Evolutionary conservation across 2,329 filamentous ascomycete species (phyloP).

Genomic region (Fusarium incarnatum): DNA sequence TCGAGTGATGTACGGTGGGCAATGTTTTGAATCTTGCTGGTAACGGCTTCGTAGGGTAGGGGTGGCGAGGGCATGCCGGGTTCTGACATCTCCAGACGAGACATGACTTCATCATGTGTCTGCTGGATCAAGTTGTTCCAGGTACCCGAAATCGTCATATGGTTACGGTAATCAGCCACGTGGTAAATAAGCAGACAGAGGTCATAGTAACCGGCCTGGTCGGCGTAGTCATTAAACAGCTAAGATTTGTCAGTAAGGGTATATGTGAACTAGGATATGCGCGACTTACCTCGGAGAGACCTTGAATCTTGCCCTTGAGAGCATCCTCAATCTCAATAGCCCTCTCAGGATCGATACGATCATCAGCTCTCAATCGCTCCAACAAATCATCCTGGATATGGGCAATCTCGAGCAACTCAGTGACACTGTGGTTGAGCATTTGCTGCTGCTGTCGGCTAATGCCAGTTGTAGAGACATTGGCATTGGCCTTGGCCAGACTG

Average conservation of each 20-base stretch:
- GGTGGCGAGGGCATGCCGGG: slow-evolving; percentile 55
- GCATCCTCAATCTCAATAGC: slow-evolving; percentile 72
- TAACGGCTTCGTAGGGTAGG: slow-evolving; percentile 77
- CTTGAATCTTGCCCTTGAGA: slow-evolving; percentile 82
- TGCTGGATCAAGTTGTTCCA: slow-evolving; percentile 86
- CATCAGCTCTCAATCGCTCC: slow-evolving; percentile 79
- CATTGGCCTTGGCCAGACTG: slow-evolving; percentile 90
- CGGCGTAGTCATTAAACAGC: slow-evolving; percentile 94
- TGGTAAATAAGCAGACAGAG: slow-evolving; percentile 94
- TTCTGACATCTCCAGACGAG: slow-evolving; percentile 58
- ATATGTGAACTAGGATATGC: no score
- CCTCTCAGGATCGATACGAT: slow-evolving; percentile 72
- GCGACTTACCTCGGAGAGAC: slow-evolving; percentile 77
- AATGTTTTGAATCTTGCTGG: slow-evolving; percentile 72
- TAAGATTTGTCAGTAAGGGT: slow-evolving; percentile 53
- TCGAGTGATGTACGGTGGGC: slow-evolving; percentile 73
- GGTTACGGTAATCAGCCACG: slow-evolving; percentile 88
- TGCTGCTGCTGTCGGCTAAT: slow-evolving; percentile 85
- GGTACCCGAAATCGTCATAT: slow-evolving; percentile 83
- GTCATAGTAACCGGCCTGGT: slow-evolving; percentile 92
- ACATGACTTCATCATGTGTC: slow-evolving; percentile 69
- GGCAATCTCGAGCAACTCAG: slow-evolving; percentile 88
- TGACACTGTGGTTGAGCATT: slow-evolving; percentile 84
- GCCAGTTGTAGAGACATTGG: slow-evolving; percentile 82
- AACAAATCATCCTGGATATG: slow-evolving; percentile 95